These are phyloP conservation scores for Adansonia gregorii DNA, from an alignment of 441 rosid species.

Conservation along the genomic window DNA sequence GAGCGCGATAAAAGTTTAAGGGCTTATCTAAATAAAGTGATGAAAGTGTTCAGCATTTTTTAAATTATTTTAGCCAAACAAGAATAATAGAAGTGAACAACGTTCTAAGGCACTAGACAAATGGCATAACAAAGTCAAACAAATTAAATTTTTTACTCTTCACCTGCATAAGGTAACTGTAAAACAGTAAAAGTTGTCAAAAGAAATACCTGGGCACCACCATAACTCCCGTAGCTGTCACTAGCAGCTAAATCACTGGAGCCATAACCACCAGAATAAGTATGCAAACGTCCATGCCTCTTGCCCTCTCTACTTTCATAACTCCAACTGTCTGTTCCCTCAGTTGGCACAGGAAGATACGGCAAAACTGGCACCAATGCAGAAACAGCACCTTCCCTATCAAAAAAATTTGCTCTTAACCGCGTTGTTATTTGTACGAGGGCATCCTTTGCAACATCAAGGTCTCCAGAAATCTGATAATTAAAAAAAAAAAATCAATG, in stretches of 20 bases:
- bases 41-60: no score
- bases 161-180: not conserved
- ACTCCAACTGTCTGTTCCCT: slow-evolving; percentile 51
- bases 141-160: not conserved
- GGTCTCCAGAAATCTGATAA: slow-evolving; percentile 86
- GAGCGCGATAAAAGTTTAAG: no score
- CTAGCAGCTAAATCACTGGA: slow-evolving; percentile 61
- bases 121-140: not conserved
- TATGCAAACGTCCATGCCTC: slow-evolving; percentile 71
- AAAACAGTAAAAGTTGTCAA: not conserved
- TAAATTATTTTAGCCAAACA: not conserved
- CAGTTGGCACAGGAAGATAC: slow-evolving; percentile 77
- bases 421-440: slow-evolving; percentile 75
- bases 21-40: no score
- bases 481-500: slow-evolving; percentile 25
- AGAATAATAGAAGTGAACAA: not conserved
- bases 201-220: slow-evolving; percentile 62
- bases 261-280: slow-evolving; percentile 72
- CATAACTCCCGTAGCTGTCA: slow-evolving; percentile 75
- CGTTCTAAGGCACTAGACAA: not conserved
- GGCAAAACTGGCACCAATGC: slow-evolving; percentile 82
- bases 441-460: slow-evolving; percentile 95
- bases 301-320: slow-evolving; percentile 75
- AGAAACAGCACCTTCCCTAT: slow-evolving; percentile 82
- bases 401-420: slow-evolving; percentile 87